Evolutionary conservation across 2,329 filamentous ascomycete species (phyloP), one percentile per base, ranked within the genome.

Genomic region (Neonectria neomacrospora): DNA sequence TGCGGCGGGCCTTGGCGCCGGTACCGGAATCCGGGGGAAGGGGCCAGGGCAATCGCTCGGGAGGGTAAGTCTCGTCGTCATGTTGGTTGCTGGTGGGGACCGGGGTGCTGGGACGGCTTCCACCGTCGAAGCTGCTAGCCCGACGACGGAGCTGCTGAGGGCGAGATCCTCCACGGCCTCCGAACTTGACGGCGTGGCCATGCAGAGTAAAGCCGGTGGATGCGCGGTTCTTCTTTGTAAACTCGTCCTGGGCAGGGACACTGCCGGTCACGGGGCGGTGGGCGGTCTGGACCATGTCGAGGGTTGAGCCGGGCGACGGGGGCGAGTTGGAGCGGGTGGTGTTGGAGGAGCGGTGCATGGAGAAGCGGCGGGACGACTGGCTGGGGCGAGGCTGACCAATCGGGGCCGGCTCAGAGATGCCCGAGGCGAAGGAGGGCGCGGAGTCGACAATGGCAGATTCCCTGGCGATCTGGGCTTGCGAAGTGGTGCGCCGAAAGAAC

Each of bases 1-100:
- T 83, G 54, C 91, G 88, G n/a, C 91, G 86, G 30, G 92, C 89
- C 80, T 94, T 95, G 76, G 92, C 85, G 10, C 92, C 92, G 18
- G 89, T 91, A 12, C 92, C 92, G 22, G 86, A 85, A 55, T 89
- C 88, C 2, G 92, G 90, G 1, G 88, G 84, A 32, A 90, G 82
- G 2, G 84, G 82, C 86, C 86, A 89, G 2, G 85, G 82, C 37
- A 84, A 77, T 18, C 83, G 80, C 64, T 85, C 76, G 9, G 78
- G 77, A 3, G 77, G 76, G 55, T 74, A 76, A 23, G 72, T 76
- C 5, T 73, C 71, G 16, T 74, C 65, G 26, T 75, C 68, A 39
- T 72, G 63, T 53, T 68, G 53, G 60, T 45, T 54, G 34, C 65
- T 65, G 42, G 42, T 61, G 6, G 68, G 52, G 30, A 63, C 16